phyloP scores from a whole-genome alignment of 306 rosid species.

The Ceratonia siliqua region DNA sequence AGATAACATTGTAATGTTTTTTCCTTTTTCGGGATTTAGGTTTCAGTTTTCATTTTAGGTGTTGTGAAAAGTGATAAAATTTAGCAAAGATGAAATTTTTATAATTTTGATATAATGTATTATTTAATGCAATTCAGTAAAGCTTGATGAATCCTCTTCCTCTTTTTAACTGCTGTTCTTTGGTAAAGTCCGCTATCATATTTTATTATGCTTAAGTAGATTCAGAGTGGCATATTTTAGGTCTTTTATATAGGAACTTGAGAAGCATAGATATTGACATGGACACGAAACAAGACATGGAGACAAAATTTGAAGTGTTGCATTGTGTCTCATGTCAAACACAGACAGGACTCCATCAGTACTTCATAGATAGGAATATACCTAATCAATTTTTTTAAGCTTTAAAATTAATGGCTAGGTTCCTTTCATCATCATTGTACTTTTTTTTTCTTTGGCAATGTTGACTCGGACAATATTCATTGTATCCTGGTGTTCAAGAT shows the following conservation, averaged over 20 bases:
- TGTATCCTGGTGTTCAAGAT: constrained; percentile 2
- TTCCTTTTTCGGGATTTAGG: background rate
- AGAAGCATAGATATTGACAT: background rate
- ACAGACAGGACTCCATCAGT: too few species aligned
- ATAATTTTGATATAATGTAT: background rate
- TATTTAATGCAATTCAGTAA: constrained; percentile 11
- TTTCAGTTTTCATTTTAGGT: constrained; percentile 25
- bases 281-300: background rate
- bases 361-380: background rate
- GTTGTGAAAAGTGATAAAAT: constrained; percentile 24
- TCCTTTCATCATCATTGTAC: background rate
- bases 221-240: background rate
- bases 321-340: background rate
- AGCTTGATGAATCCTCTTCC: background rate
- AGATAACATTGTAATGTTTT: background rate
- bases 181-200: background rate
- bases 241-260: background rate
- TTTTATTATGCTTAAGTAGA: background rate
- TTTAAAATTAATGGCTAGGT: constrained; percentile 2
- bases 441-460: background rate
- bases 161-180: background rate
- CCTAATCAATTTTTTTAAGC: constrained; percentile 4
- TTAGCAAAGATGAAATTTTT: background rate
- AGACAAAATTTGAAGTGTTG: background rate
- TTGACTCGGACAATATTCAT: constrained; percentile 1